A percentile compares a stretch with the other conserved stretches of the same genome.
Evolutionary conservation across 192 early-diverging fungal species (phyloP).

Genomic region (Umbelopsis sp.): DNA sequence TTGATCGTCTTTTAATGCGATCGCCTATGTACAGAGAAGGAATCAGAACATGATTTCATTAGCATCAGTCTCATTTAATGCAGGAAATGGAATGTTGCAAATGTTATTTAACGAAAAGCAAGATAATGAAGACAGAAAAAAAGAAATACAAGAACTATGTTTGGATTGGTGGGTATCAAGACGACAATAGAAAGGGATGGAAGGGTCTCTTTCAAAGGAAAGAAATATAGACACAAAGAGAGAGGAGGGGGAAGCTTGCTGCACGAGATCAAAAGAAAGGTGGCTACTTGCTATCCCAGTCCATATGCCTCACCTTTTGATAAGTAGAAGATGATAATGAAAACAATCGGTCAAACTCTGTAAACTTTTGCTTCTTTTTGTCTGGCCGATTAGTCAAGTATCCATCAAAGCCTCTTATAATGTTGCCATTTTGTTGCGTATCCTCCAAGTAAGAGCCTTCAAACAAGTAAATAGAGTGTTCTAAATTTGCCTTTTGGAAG

Average conservation of each 20-base stretch:
- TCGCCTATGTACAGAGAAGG: slow-evolving; percentile 15
- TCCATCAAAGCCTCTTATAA: slow-evolving; percentile 87
- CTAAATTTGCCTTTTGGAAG: slow-evolving; percentile 59
- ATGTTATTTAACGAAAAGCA: background rate
- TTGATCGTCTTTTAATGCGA: slow-evolving; percentile 33
- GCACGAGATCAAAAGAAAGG: background rate
- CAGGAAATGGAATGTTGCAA: background rate
- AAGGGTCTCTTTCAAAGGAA: background rate
- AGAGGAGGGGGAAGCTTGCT: background rate
- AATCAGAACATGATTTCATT: background rate
- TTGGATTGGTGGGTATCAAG: background rate
- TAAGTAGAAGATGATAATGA: slow-evolving; percentile 63
- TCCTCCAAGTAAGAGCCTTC: slow-evolving; percentile 91
- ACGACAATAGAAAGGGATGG: background rate
- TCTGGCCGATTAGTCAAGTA: slow-evolving; percentile 69
- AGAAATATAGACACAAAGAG: background rate
- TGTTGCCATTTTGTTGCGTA: slow-evolving; percentile 81
- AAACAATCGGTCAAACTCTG: slow-evolving; percentile 83
- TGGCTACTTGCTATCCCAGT: slow-evolving; percentile 5
- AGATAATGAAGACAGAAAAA: too few relatives aligned
- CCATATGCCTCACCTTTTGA: slow-evolving; percentile 35
- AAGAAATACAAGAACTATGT: background rate
- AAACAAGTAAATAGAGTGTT: slow-evolving; percentile 80
- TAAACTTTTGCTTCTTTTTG: slow-evolving; percentile 68
- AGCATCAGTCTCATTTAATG: background rate